These are phyloP conservation scores for Yarrowia porcina DNA, from an alignment of 805 yeast species.

Conservation along the genomic window DNA sequence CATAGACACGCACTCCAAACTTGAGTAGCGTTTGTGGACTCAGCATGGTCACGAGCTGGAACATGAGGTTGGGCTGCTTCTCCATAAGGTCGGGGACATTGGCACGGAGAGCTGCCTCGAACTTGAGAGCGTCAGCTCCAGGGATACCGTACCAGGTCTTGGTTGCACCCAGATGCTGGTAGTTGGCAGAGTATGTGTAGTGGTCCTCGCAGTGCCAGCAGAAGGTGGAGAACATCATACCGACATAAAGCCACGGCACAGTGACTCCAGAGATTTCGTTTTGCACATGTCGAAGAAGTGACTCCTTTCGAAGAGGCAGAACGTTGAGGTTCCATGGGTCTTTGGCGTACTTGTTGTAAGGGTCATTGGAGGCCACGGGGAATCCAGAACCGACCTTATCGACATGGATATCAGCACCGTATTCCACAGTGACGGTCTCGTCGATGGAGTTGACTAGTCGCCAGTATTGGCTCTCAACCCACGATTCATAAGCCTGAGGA, in stretches of 20 bases:
- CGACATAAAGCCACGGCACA: slow-evolving; percentile 90
- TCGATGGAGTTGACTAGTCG: slow-evolving; percentile 35
- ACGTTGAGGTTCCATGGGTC: slow-evolving; percentile 42
- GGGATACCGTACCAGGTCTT: slow-evolving; percentile 96
- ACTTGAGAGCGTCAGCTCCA: slow-evolving; percentile 54
- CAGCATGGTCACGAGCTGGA: slow-evolving; percentile 76
- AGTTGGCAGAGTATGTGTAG: slow-evolving; percentile 84
- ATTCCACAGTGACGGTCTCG: slow-evolving; percentile 40
- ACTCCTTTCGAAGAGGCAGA: slow-evolving; percentile 38
- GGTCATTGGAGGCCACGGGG: slow-evolving; percentile 36
- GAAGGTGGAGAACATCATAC: slow-evolving; percentile 83
- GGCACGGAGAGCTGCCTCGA: slow-evolving; percentile 59
- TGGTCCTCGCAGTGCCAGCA: slow-evolving; percentile 98
- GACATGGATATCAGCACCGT: slow-evolving; percentile 43
- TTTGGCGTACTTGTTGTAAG: slow-evolving; percentile 36
- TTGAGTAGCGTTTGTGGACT: slow-evolving; percentile 59
- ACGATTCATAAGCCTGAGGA: slow-evolving; percentile 27
- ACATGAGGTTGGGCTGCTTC: slow-evolving; percentile 83
- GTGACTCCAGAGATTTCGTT: slow-evolving; percentile 79
- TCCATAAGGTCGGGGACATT: slow-evolving; percentile 77
- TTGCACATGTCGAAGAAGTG: slow-evolving; percentile 38
- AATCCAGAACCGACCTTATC: slow-evolving; percentile 42
- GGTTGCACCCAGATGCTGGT: slow-evolving; percentile 84
- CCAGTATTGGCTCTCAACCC: slow-evolving; percentile 41
- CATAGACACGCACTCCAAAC: slow-evolving; percentile 46